These are phyloP conservation scores for Begonia peltatifolia DNA, from an alignment of 306 rosid species.

Conservation along the genomic window DNA sequence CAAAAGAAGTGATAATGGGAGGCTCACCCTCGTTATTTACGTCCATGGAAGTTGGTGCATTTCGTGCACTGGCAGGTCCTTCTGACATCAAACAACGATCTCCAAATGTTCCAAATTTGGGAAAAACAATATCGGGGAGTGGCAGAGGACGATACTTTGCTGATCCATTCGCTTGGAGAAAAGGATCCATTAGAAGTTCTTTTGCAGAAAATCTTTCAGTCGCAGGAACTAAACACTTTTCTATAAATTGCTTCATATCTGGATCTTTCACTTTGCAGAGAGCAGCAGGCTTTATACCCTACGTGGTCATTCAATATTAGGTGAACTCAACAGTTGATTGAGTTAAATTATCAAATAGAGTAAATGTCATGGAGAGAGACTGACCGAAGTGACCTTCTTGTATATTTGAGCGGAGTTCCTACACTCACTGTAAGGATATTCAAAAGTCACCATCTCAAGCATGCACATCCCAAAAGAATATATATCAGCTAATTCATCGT, in stretches of 20 bases:
- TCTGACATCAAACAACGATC: slow-evolving; percentile 10
- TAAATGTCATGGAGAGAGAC: slow-evolving; percentile 11
- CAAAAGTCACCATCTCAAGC: slow-evolving; percentile 76
- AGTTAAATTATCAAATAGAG: neutral
- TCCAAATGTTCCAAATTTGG: slow-evolving; percentile 9
- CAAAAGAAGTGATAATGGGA: too few species aligned
- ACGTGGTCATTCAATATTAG: neutral
- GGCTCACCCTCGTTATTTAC: too few species aligned
- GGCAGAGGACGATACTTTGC: slow-evolving; percentile 2
- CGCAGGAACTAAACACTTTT: slow-evolving; percentile 77
- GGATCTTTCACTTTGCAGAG: slow-evolving; percentile 59
- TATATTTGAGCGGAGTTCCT: slow-evolving; percentile 81
- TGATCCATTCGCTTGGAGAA: slow-evolving; percentile 20
- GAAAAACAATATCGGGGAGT: slow-evolving; percentile 7
- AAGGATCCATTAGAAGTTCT: slow-evolving; percentile 76
- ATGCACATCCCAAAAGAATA: slow-evolving; percentile 97
- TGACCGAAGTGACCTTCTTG: slow-evolving; percentile 82
- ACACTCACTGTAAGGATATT: slow-evolving; percentile 86
- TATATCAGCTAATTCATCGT: slow-evolving; percentile 78
- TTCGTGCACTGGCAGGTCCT: slow-evolving; percentile 18
- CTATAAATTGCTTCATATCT: slow-evolving; percentile 64
- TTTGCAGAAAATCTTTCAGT: slow-evolving; percentile 51
- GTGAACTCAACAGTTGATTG: too few species aligned
- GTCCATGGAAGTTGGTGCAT: neutral
- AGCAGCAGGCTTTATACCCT: slow-evolving; percentile 86